A percentile compares a stretch with the other conserved stretches of the same genome.
Conservation (phyloP, 2,329 filamentous ascomycete species). For the Basipetospora chlamydospora region DNA sequence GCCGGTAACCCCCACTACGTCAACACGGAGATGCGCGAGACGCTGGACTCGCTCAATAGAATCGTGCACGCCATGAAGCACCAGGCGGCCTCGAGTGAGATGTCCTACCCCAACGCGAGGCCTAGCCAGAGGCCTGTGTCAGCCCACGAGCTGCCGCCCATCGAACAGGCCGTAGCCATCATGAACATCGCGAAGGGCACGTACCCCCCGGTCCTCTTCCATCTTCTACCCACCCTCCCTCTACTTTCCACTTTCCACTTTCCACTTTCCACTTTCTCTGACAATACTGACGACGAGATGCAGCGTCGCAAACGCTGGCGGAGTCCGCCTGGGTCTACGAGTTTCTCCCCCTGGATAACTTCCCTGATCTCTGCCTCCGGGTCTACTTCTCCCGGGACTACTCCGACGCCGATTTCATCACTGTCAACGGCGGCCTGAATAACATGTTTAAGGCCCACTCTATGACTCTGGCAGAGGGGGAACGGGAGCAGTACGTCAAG, state of each 20-base stretch:
- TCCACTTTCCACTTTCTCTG: too few relatives aligned
- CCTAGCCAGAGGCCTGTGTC: slow-evolving; percentile 3
- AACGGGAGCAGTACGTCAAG: slow-evolving; percentile 12
- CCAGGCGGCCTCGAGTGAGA: slow-evolving; percentile 13
- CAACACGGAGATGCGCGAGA: slow-evolving; percentile 19
- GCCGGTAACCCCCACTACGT: slow-evolving; percentile 14
- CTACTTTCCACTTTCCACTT: too few relatives aligned
- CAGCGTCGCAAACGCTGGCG: background rate
- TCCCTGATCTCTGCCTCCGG: slow-evolving; percentile 17
- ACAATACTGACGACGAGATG: too few relatives aligned
- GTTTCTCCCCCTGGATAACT: slow-evolving; percentile 15
- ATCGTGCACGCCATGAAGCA: slow-evolving; percentile 15
- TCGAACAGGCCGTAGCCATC: slow-evolving; percentile 7
- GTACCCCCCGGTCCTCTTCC: background rate
- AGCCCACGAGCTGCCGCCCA: slow-evolving; percentile 8
- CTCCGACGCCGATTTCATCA: slow-evolving; percentile 18
- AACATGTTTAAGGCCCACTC: slow-evolving; percentile 15
- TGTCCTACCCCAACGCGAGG: slow-evolving; percentile 13
- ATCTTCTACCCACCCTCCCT: background rate
- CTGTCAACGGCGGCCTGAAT: slow-evolving; percentile 18
- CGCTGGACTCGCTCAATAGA: slow-evolving; percentile 19
- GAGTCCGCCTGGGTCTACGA: slow-evolving; percentile 15
- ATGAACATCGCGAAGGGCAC: slow-evolving; percentile 8
- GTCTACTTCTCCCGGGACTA: slow-evolving; percentile 19
- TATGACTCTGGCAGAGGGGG: slow-evolving; percentile 1